Conservation (phyloP, 225 moss, liverwort and hornwort species). For the Straminergon stramineum region DNA sequence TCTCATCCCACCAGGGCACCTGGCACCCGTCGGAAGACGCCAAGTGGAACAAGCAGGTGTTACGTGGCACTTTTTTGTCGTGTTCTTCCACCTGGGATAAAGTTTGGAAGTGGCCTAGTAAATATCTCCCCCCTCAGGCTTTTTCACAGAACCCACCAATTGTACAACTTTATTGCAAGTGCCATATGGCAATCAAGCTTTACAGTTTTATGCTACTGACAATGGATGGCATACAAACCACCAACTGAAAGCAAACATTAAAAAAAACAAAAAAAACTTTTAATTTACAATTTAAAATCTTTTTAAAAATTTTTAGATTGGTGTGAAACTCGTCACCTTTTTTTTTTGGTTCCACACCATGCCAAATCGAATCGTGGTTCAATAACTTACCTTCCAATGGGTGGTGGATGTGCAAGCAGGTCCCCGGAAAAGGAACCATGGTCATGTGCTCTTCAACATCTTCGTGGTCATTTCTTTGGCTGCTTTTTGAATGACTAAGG, state of each 20-base stretch:
- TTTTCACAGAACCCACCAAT: neutral
- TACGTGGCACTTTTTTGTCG: slow-evolving; percentile 4
- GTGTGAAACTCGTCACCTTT: neutral
- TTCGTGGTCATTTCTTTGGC: neutral
- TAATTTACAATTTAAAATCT: too few species aligned
- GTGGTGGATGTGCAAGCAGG: neutral
- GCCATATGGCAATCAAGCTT: neutral
- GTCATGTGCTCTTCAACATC: neutral
- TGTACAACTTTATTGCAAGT: neutral
- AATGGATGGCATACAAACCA: neutral
- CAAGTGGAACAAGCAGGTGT: slow-evolving; percentile 5
- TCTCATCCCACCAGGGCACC: neutral
- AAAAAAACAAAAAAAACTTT: too few species aligned
- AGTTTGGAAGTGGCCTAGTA: neutral
- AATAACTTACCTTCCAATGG: neutral
- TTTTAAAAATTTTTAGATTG: too few species aligned
- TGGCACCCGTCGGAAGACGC: neutral
- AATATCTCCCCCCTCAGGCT: neutral
- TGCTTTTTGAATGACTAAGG: neutral
- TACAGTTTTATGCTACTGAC: neutral
- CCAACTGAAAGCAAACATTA: too few species aligned
- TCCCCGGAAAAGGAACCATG: too few species aligned
- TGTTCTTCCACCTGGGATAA: slow-evolving; percentile 2
- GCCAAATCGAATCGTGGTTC: neutral
- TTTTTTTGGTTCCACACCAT: neutral